Evolutionary conservation across 352 stramenopile species (phyloP).

Genomic region (Globisporangium megalacanthum): DNA sequence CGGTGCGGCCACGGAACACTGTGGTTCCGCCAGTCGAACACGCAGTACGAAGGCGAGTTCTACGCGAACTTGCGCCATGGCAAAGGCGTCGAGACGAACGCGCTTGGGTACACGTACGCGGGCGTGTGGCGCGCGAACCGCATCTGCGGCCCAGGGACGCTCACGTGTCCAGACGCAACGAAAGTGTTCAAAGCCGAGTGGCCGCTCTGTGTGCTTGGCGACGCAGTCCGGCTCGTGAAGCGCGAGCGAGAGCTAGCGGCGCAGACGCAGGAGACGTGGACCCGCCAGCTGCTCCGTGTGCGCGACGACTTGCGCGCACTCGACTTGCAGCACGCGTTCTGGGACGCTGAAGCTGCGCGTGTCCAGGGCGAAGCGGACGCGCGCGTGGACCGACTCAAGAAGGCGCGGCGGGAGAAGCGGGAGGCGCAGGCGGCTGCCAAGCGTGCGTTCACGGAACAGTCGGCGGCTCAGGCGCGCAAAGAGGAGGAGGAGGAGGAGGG

Average conservation of each 20-base stretch:
- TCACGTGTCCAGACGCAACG: slow-evolving; percentile 38
- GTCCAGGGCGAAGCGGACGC: slow-evolving; percentile 36
- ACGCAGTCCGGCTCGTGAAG: slow-evolving; percentile 49
- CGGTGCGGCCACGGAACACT: slow-evolving; percentile 46
- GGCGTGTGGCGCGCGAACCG: slow-evolving; percentile 51
- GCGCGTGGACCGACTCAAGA: slow-evolving; percentile 42
- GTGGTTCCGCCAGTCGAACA: slow-evolving; percentile 31
- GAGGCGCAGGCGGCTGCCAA: slow-evolving; percentile 52
- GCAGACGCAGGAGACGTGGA: slow-evolving; percentile 36
- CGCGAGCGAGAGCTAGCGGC: slow-evolving; percentile 18
- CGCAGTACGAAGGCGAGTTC: slow-evolving; percentile 63
- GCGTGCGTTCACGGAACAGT: slow-evolving; percentile 45
- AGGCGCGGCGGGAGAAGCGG: slow-evolving; percentile 41
- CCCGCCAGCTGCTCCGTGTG: slow-evolving; percentile 51
- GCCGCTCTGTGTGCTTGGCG: slow-evolving; percentile 51
- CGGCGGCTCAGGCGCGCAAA: slow-evolving; percentile 2
- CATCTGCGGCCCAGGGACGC: slow-evolving; percentile 41
- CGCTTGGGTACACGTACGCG: slow-evolving; percentile 48
- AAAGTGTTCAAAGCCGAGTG: slow-evolving; percentile 47
- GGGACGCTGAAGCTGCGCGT: slow-evolving; percentile 52
- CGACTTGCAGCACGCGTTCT: slow-evolving; percentile 56
- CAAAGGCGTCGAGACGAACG: slow-evolving; percentile 55
- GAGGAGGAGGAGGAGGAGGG: slow-evolving; percentile 10
- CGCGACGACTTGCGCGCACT: slow-evolving; percentile 57
- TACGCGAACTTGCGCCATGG: slow-evolving; percentile 56